phyloP scores from a whole-genome alignment of 768 basidiomycete species.

The Russula vinacea region DNA sequence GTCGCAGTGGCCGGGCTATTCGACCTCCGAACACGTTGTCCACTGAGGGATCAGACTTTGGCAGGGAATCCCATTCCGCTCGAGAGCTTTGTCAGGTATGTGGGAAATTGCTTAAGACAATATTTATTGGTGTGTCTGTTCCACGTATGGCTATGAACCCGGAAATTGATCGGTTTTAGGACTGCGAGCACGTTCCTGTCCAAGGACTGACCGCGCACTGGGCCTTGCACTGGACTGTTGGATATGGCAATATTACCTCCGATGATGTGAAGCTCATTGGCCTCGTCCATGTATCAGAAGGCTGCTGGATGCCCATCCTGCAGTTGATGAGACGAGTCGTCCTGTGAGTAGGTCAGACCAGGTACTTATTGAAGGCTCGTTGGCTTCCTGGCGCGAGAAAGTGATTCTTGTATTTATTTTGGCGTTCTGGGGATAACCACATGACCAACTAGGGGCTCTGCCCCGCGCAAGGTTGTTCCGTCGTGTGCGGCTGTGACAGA shows the following conservation, averaged over 20 bases:
- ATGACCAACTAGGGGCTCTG: background rate
- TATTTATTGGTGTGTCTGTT: conserved; percentile 13
- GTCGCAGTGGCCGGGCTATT: conserved; percentile 26
- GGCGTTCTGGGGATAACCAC: background rate
- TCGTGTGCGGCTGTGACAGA: background rate
- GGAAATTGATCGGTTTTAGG: conserved; percentile 9
- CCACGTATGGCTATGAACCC: background rate
- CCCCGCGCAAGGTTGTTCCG: background rate
- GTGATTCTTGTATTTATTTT: background rate
- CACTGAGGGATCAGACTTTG: conserved; percentile 18
- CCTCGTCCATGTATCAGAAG: conserved; percentile 23
- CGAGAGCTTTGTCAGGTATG: conserved; percentile 16
- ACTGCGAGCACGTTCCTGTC: conserved; percentile 9
- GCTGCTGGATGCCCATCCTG: conserved; percentile 27
- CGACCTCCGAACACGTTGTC: conserved; percentile 11
- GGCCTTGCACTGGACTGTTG: conserved; percentile 9
- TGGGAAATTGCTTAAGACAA: conserved; percentile 16
- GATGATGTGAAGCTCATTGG: conserved; percentile 24
- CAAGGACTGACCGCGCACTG: too few species aligned
- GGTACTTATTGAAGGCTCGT: too few species aligned
- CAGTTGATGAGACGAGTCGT: conserved; percentile 14
- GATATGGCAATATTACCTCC: conserved; percentile 1
- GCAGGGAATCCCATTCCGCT: background rate
- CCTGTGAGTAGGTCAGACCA: background rate
- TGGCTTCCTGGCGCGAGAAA: too few species aligned